Base-by-base conservation (phyloP, 1,139 yeast genomes). In the Taphrina wiesneri region DNA sequence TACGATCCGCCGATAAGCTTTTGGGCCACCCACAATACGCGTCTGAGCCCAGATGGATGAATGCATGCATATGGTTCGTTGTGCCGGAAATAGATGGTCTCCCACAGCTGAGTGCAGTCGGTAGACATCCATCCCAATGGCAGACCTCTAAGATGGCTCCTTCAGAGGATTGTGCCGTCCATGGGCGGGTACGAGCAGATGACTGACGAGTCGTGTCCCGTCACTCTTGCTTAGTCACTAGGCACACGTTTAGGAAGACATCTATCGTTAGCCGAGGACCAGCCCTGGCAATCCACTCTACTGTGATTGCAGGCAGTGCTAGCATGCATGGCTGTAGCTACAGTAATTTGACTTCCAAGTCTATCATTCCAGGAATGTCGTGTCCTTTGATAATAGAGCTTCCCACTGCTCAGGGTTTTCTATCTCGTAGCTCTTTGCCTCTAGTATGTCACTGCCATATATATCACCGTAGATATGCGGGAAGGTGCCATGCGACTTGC, bases 381-480 rank as follows among this genome's bases (percentile, higher is more conserved):
- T 28, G 32, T 52, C 57, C 13, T 9, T 21, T 17, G 26, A 47
- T n/a, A 60, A 46, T 21, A 51, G 17, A 2, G 49, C 36, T 28
- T 60, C 64, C 64, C 64, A 60, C 30, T 39, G 9, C 28, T 21
- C 32, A 32, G 57, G 9, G 15, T 51, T 57, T 46, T 60, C 57
- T 28, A 53, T 51, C 32, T n/a, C 28, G 21, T 45, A 60, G 13
- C 17, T 7, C 57, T 60, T 60, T 25, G 36, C n/a, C 30, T 26
- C 51, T 4, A 28, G 43, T 3, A 60, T 45, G 36, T 60, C 64
- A 3, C 30, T n/a, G 11, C 47, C 64, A 6, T 39, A 32, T 43
- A 60, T 26, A 34, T 60, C 64, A 6, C 64, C 64, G 17, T 60
- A 60, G 25, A 60, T 41, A 36, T 60, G 64, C 13, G 64, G 64